Base-by-base conservation (phyloP, 1,284 basidiomycete species). In the Rhodotorula mucilaginosa region DNA sequence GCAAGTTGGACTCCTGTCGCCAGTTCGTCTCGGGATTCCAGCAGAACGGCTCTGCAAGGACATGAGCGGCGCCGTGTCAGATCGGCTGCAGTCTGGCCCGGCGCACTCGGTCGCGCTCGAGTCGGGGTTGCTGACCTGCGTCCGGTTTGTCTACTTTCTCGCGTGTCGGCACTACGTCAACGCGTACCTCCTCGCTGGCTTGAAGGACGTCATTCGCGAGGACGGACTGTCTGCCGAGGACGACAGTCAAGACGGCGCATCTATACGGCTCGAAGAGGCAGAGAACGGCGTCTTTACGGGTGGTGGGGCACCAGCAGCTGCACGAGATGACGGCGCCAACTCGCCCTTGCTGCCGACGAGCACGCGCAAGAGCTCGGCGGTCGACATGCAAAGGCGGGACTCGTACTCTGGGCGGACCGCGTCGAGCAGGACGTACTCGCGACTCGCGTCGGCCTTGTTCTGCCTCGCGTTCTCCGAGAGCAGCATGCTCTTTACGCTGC, bases 391-490 rank as follows among this genome's bases (percentile, higher is more conserved):
- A n/a, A 34, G 48, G 12, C 21, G 31, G 58, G 49, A 61, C 5
- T 57, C 54, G 54, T 19, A 57, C 10, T 29, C 8, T 12, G 54
- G 52, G 15, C 19, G 47, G 5, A 21, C 49, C 10, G 65, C 52
- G n/a, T 61, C 56, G 21, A 49, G 57, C 19, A n/a, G 49, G 39
- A 47, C 62, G 58, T 64, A 74, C 61, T 60, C 75, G 19, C 61
- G 48, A n/a, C 66, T 79, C 31, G 54, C 79, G 7, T 71, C 70
- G 4, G 68, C 73, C 39, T 61, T 79, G 49, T 80, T 80, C 74
- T 80, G 79, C 70, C 68, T 78, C 13, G 63, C 76, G 23, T 79
- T 80, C 64, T 79, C 76, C 49, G 79, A 80, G 72, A 75, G 73
- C 52, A 76, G 71, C 48, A 77, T 77, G 51, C 75, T 80, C 47